Percentiles rank a stretch among this genome's conserved stretches.
These are phyloP conservation scores for Aspergillus sp. DNA, from an alignment of 2,329 filamentous ascomycete species.

Conservation along the genomic window DNA sequence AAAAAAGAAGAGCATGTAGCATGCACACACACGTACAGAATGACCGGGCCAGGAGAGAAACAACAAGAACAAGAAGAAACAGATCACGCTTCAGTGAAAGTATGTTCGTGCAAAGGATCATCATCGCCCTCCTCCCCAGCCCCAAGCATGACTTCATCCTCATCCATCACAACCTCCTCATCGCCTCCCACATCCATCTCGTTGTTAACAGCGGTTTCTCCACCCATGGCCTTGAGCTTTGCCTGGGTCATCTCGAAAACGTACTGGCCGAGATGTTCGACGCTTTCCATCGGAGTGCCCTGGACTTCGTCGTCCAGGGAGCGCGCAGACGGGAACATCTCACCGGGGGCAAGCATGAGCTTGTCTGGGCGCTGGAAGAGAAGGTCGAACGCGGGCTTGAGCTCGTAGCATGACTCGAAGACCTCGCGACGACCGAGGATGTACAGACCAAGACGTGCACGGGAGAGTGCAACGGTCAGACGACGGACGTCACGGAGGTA, in stretches of 20 bases:
- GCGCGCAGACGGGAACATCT: conserved; percentile 76
- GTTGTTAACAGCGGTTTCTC: conserved; percentile 43
- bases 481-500: conserved; percentile 93
- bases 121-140: conserved; percentile 39
- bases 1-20: no score
- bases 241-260: conserved; percentile 93
- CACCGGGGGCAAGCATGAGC: conserved; percentile 76
- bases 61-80: no score
- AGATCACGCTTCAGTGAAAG: conserved; percentile 10
- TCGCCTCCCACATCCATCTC: conserved; percentile 31
- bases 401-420: conserved; percentile 85
- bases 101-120: conserved; percentile 37
- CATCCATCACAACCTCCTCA: conserved; percentile 31
- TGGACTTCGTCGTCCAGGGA: conserved; percentile 50
- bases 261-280: conserved; percentile 94
- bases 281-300: conserved; percentile 76
- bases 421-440: conserved; percentile 84
- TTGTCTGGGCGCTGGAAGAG: conserved; percentile 78
- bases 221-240: conserved; percentile 62
- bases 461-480: conserved; percentile 90
- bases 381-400: conserved; percentile 80
- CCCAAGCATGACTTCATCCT: conserved; percentile 38
- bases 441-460: conserved; percentile 87
- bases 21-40: background rate
- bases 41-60: background rate